Evolutionary conservation across 331 rosid genomes (phyloP), one percentile per base, ranked within the genome.

Genomic region (Erythrophleum ivorense): DNA sequence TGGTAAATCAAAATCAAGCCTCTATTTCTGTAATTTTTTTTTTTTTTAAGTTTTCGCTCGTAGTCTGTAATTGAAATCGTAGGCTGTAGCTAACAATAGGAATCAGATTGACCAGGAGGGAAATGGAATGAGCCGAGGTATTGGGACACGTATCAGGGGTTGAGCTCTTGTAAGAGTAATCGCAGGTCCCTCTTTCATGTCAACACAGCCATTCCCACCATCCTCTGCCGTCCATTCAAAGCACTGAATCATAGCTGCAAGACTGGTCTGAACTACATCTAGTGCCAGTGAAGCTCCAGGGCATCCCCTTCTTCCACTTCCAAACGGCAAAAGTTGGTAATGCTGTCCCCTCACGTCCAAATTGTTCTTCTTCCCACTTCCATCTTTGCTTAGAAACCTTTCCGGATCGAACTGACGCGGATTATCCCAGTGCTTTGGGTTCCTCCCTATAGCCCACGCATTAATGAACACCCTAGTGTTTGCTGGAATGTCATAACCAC

Each of bases 231-330:
- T 84, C 92, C 92, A 92, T 45, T 91, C 91, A 83, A 92, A 92
- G 84, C 92, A 92, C 66, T 92, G 97, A 81, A 92, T 82, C 88
- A 87, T 59, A 43, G 87, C 71, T 0, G 94, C 97, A 3, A 87
- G 62, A 6, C 66, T 81, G 3, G 91, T 76, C 2, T 86, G 90
- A 15, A 82, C 85, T 46, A 81, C 88, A 13, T 74, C 71, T 7
- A 89, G 24, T 8, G 95, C 93, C 4, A 92, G 64, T 2, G 87
- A 68, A 1, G 83, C 34, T 46, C 91, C 95, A 1, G 94, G 94
- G 19, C 95, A 91, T 0, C 82, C 81, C 79, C 95, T 91, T 81
- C 95, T 89, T 49, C 94, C 97, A 21, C 88, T 89, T 8, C 97
- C 97, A 74, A 92, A 92, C 0, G 91, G 93, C 15, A 92, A 1